These are phyloP conservation scores for Nothophoma quercina DNA, from an alignment of 2,329 filamentous ascomycete genomes.

Conservation along the genomic window DNA sequence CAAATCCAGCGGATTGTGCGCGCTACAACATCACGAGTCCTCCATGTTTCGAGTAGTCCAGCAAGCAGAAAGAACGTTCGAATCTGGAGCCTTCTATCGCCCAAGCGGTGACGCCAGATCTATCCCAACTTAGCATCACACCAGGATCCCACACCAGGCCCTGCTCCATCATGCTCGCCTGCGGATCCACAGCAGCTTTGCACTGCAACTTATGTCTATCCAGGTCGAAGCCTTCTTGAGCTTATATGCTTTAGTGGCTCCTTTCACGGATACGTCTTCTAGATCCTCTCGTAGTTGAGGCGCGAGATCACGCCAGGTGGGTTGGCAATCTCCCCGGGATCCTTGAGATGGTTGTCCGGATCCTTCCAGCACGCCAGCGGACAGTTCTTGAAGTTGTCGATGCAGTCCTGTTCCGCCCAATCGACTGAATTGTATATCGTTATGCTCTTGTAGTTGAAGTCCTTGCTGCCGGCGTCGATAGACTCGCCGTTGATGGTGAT, in stretches of 20 bases:
- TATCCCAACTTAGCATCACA: too few relatives aligned
- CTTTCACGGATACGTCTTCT: neutral
- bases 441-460: slow-evolving; percentile 2
- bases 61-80: too few relatives aligned
- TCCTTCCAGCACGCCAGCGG: slow-evolving; percentile 3
- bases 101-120: too few relatives aligned
- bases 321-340: neutral
- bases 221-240: neutral
- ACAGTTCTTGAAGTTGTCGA: neutral
- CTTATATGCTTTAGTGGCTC: neutral
- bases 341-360: neutral
- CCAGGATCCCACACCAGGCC: too few relatives aligned
- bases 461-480: neutral
- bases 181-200: too few relatives aligned
- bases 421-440: slow-evolving; percentile 1
- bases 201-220: neutral
- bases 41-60: too few relatives aligned
- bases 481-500: neutral
- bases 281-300: slow-evolving; percentile 1
- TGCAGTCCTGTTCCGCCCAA: neutral
- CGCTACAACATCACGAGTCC: neutral
- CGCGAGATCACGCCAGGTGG: neutral
- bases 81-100: too few relatives aligned
- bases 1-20: neutral
- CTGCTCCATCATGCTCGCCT: too few relatives aligned